Evolutionary conservation across 2,329 filamentous ascomycete species (phyloP).

Genomic region (Lasiodiplodia sp.): DNA sequence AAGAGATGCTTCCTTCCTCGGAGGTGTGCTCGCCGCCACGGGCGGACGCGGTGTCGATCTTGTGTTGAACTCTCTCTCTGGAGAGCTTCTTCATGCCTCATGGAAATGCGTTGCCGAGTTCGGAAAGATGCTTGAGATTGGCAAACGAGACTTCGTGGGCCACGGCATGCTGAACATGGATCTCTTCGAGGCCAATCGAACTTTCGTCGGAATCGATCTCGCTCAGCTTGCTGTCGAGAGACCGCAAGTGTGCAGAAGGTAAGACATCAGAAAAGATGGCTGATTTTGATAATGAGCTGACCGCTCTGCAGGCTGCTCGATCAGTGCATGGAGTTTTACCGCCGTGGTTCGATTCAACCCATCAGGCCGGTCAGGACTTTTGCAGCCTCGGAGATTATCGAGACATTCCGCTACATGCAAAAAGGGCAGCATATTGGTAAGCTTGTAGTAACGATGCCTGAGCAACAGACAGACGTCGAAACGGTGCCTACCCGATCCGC

Average conservation of each 20-base stretch:
- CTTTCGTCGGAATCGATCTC: conserved; percentile 26
- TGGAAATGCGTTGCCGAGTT: conserved; percentile 52
- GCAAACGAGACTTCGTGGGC: conserved; percentile 35
- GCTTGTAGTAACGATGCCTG: conserved; percentile 42
- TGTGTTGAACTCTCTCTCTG: conserved; percentile 36
- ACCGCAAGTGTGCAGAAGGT: not conserved
- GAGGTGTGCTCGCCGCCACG: conserved; percentile 37
- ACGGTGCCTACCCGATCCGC: not conserved
- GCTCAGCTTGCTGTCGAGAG: conserved; percentile 3
- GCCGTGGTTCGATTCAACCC: conserved; percentile 31
- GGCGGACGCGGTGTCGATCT: conserved; percentile 44
- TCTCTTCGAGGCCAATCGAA: conserved; percentile 25
- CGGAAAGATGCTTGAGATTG: conserved; percentile 36
- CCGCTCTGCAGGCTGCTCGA: not conserved
- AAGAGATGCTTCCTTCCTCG: conserved; percentile 36
- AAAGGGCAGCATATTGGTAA: conserved; percentile 51
- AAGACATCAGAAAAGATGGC: too few relatives aligned
- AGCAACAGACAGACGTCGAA: conserved; percentile 20
- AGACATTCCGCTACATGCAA: conserved; percentile 44
- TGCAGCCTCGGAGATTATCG: conserved; percentile 34
- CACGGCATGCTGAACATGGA: conserved; percentile 16
- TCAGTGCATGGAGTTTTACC: conserved; percentile 7
- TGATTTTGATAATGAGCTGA: too few relatives aligned
- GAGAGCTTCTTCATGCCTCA: conserved; percentile 41
- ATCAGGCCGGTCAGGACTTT: conserved; percentile 41